Evolutionary conservation across 225 moss, liverwort and hornwort species (phyloP).

Genomic region (Marchantia polymorpha): DNA sequence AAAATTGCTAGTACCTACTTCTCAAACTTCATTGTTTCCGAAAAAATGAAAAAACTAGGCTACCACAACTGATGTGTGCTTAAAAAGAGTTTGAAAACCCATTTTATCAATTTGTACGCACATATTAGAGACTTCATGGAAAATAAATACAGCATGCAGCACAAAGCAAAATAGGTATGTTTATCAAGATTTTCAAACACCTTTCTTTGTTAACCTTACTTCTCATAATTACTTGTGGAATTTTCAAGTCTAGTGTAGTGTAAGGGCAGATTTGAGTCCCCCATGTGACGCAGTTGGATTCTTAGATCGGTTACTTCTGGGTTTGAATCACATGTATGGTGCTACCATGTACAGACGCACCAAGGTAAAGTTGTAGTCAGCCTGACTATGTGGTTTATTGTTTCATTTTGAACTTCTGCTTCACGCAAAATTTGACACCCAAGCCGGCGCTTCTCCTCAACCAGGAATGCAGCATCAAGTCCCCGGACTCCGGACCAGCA

Average conservation of each 20-base stretch:
- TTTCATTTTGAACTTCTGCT: background rate
- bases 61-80: background rate
- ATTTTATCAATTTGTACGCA: too few species aligned
- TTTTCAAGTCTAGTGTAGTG: constrained; percentile 48
- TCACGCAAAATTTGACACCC: background rate
- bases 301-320: constrained; percentile 50
- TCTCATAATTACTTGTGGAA: background rate
- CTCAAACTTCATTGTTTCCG: too few species aligned
- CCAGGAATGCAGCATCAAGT: constrained; percentile 46
- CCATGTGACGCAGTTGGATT: constrained; percentile 64
- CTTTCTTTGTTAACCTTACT: too few species aligned
- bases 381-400: background rate
- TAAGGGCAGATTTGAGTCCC: constrained; percentile 52
- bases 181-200: too few species aligned
- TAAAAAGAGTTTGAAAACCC: too few species aligned
- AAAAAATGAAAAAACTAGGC: too few species aligned
- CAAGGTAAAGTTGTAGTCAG: constrained; percentile 17
- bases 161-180: too few species aligned
- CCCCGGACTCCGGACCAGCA: constrained; percentile 46
- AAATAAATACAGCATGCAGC: too few species aligned
- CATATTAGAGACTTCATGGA: too few species aligned
- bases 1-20: too few species aligned
- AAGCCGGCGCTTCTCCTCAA: background rate
- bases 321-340: constrained; percentile 50
- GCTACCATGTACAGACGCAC: constrained; percentile 53